Base-by-base conservation (phyloP, 73 alveolate genomes). In the Paramecium tetraurelia region DNA sequence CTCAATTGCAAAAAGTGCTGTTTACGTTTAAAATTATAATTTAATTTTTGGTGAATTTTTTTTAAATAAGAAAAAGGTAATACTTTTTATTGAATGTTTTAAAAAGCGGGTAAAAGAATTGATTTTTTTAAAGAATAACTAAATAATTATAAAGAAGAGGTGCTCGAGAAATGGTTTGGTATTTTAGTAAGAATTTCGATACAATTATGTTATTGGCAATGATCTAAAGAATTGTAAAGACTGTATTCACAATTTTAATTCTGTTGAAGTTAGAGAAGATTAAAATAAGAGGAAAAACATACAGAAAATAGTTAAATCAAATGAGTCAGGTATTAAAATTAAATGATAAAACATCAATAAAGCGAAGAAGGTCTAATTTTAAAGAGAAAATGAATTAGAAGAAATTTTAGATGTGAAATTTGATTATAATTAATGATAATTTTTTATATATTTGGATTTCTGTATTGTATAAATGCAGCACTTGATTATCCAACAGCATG, bases 401-500 rank as follows among this genome's bases (percentile, higher is more conserved):
- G 31, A 53, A 29, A n/a, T 63, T 63, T 33, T 21, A 50, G 31
- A 31, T 27, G 21, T 12, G 33, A 63, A 63, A 11, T 63, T 11
- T 31, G 84, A 63, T 63, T 27, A 63, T 11, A 31, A 27, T 22
- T 63, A 63, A 33, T 27, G 69, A 53, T 53, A 53, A 53, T 53
- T 53, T 53, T 18, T 53, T 53, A 18, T 53, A 53, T 53, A 31
- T 27, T 63, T 22, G 41, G 50, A 63, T 27, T 63, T 63, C 50
- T 63, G 29, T 63, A 63, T 63, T 63, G 84, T 63, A 27, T 63
- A 27, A 63, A 33, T 27, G 84, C 31, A 12, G 18, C 68, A 21
- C 36, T 75, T 18, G 59, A 75, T 38, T 75, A 75, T 75, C 87
- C 87, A 35, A 38, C 58, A 38, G 87, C 87, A 75, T 75, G 87